phyloP scores from a whole-genome alignment of 2,329 filamentous ascomycete species.

The Neodidymelliopsis sp. region DNA sequence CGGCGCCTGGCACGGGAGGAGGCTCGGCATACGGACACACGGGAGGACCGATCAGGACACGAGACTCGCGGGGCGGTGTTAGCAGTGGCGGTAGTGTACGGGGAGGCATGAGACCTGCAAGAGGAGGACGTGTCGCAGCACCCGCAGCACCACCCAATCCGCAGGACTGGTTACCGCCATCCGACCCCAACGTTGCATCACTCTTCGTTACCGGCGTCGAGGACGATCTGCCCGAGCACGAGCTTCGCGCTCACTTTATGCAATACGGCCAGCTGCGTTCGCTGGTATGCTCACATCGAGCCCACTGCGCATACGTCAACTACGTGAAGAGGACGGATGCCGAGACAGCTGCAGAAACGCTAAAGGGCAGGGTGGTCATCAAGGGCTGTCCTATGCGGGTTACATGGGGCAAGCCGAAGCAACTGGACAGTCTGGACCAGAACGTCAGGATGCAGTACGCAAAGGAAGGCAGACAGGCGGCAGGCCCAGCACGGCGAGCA shows the following conservation, averaged over 20 bases:
- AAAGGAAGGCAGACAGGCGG: conserved; percentile 69
- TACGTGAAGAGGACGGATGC: conserved; percentile 85
- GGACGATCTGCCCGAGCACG: conserved; percentile 92
- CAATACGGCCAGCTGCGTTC: conserved; percentile 89
- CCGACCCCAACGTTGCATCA: conserved; percentile 86
- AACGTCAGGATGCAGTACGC: conserved; percentile 84
- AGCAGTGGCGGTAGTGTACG: conserved; percentile 41
- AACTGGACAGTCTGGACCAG: conserved; percentile 88
- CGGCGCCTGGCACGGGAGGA: conserved; percentile 47
- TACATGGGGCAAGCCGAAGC: conserved; percentile 91
- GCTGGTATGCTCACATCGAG: conserved; percentile 93
- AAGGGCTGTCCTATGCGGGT: conserved; percentile 89
- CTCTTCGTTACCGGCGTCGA: conserved; percentile 95
- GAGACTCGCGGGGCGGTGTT: conserved; percentile 57
- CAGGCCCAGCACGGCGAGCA: conserved; percentile 35
- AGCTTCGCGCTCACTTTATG: conserved; percentile 88
- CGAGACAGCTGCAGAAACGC: conserved; percentile 82
- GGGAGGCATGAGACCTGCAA: conserved; percentile 49
- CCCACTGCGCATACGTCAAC: conserved; percentile 96
- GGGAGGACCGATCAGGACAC: conserved; percentile 81
- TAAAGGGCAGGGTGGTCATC: conserved; percentile 87
- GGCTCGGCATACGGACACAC: conserved; percentile 46
- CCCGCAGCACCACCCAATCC: conserved; percentile 80
- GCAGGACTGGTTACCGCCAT: conserved; percentile 84
- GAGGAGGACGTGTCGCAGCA: conserved; percentile 57